A percentile compares a stretch with the other conserved stretches of the same genome.
Conservation (phyloP, 176 grass and related monocot genomes). For the Canna indica region DNA sequence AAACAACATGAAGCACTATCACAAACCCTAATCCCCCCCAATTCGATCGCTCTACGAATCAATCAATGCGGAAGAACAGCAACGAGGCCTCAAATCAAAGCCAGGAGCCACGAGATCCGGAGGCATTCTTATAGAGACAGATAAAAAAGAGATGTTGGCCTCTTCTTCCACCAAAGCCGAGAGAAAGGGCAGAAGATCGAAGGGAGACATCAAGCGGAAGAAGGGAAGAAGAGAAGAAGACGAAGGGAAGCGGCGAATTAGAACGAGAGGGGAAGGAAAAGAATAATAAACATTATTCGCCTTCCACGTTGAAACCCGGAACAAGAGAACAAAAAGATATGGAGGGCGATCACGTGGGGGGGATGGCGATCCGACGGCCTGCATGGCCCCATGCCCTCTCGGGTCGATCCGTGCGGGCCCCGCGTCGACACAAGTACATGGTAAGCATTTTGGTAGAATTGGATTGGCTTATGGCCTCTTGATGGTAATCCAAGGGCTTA, state of each 20-base stretch:
- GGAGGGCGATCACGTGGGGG: background rate
- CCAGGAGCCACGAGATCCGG: background rate
- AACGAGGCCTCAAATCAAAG: background rate
- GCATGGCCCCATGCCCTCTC: background rate
- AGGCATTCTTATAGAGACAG: slow-evolving; percentile 2
- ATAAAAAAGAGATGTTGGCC: background rate
- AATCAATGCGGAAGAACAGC: background rate
- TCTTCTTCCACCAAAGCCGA: background rate
- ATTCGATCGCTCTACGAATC: background rate
- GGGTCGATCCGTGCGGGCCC: background rate
- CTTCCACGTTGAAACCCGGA: background rate
- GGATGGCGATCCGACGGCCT: background rate
- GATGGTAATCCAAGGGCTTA: background rate
- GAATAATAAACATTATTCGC: background rate
- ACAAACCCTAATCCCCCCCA: background rate
- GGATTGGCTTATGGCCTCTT: background rate
- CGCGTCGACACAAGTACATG: background rate
- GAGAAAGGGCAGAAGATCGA: background rate
- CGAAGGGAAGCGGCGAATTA: background rate
- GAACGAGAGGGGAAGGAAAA: background rate
- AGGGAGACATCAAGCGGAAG: background rate
- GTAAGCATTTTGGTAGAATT: background rate
- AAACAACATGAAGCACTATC: background rate
- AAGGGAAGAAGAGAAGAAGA: background rate
- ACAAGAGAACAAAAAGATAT: slow-evolving; percentile 11